Percentiles rank a stretch among this genome's conserved stretches.
These are phyloP conservation scores for Phytophthora tubulina DNA, from an alignment of 352 stramenopile genomes.

Conservation along the genomic window DNA sequence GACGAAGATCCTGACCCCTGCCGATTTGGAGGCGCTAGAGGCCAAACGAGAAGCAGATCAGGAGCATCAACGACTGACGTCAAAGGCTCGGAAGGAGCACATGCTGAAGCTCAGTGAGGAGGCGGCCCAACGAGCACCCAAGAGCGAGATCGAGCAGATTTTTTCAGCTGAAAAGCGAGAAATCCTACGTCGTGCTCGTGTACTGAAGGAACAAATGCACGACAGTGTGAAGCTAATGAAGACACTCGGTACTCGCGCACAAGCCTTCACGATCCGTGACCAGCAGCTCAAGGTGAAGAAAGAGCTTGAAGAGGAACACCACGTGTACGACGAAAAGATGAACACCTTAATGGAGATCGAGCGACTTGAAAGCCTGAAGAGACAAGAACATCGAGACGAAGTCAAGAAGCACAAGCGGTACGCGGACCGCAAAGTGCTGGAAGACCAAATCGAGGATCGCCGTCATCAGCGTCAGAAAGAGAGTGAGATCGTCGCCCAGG, in stretches of 20 bases:
- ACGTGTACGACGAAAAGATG: constrained; percentile 94
- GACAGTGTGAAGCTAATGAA: constrained; percentile 96
- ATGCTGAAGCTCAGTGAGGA: constrained; percentile 81
- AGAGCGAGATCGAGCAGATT: constrained; percentile 84
- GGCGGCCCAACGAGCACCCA: constrained; percentile 66
- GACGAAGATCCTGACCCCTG: constrained; percentile 68
- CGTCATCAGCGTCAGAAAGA: constrained; percentile 60
- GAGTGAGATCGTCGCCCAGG: constrained; percentile 58
- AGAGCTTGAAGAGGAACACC: constrained; percentile 73
- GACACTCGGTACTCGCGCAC: constrained; percentile 91
- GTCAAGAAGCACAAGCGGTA: constrained; percentile 89
- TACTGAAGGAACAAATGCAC: constrained; percentile 79
- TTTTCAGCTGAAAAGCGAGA: constrained; percentile 76
- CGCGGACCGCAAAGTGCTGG: constrained; percentile 87
- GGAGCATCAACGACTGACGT: constrained; percentile 62
- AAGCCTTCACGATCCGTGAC: constrained; percentile 96
- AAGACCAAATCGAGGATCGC: constrained; percentile 86
- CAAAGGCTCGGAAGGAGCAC: constrained; percentile 82
- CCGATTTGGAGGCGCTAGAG: constrained; percentile 66
- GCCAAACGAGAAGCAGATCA: constrained; percentile 63
- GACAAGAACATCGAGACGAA: constrained; percentile 91
- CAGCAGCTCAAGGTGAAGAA: constrained; percentile 87
- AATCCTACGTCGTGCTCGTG: constrained; percentile 57
- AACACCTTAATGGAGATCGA: constrained; percentile 96
- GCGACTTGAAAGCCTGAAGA: constrained; percentile 92